A percentile compares a stretch with the other conserved stretches of the same genome.
Conservation (phyloP, 2,329 filamentous ascomycete species). For the Hymenoscyphus infarciens region DNA sequence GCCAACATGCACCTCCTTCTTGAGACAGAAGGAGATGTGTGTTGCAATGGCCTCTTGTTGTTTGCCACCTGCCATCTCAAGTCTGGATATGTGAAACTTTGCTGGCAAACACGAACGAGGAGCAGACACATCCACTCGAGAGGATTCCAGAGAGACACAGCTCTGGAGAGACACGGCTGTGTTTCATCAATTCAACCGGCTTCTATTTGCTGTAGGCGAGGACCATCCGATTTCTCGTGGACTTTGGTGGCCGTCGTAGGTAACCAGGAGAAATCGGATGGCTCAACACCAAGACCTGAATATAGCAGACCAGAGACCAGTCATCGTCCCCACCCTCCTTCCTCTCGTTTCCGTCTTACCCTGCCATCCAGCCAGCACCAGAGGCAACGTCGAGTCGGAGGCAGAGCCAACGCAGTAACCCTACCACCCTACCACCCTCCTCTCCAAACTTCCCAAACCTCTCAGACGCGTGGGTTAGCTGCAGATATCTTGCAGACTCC, state of each 20-base stretch:
- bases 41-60: neutral
- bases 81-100: neutral
- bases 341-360: too few species aligned
- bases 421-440: too few species aligned
- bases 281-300: neutral
- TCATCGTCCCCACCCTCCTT: neutral
- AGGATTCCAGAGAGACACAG: neutral
- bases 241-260: neutral
- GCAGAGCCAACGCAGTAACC: neutral
- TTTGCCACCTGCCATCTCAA: slow-evolving; percentile 1
- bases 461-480: slow-evolving; percentile 2
- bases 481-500: slow-evolving; percentile 1
- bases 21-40: neutral
- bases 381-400: neutral
- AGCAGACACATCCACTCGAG: too few species aligned
- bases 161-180: neutral
- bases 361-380: neutral
- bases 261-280: neutral
- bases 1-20: neutral
- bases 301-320: neutral
- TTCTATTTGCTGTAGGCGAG: neutral
- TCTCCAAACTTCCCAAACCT: neutral
- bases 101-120: neutral
- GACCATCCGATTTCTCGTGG: slow-evolving; percentile 1
- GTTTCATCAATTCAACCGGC: neutral